Evolutionary conservation across 2,329 filamentous ascomycete genomes (phyloP), one percentile per base, ranked within the genome.

Genomic region (Lojkania enalia): DNA sequence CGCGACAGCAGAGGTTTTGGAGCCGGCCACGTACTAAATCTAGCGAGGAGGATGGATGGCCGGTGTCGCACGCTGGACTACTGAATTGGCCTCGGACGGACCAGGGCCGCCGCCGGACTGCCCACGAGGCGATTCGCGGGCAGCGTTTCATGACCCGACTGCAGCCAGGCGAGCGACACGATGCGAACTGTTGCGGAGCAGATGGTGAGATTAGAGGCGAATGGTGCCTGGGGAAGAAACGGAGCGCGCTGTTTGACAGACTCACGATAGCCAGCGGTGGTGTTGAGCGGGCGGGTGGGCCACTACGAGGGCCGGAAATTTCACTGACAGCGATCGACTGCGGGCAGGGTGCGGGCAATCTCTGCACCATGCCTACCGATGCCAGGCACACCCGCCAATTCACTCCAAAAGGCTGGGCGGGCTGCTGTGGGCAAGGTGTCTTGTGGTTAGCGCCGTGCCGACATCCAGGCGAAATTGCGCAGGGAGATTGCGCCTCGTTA

Each of bases 401-500:
- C 7, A 7, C 23, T n/a, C 7, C 23, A 7, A 27, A 27, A 7
- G 23, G 23, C 7, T n/a, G 23, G 23, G 23, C 23, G n/a, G 7
- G 9, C 30, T 16, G 30, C 30, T 33, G 30, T 16, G 30, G 9
- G 30, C 30, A 11, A 16, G 30, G 14, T 9, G 33, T 5, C 6
- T 20, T 18, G 13, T 35, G 37, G 42, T 30, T 42, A 49, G 42
- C 42, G 46, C 39, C 14, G 30, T 16, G 30, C 30, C 14, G 30
- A 9, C 14, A n/a, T 27, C 23, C 23, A 27, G 23, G 23, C 30
- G 30, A 33, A 33, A 33, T 33, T 36, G 33, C 33, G 31, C 33
- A 36, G 19, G 33, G 33, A 63, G 48, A 62, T 63, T 61, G 55
- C 56, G 48, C 48, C 54, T 55, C 52, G 52, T 54, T 52, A 52